Percentiles rank a stretch among this genome's conserved stretches.
Evolutionary conservation across 148 eudicot species (phyloP).

Genomic region (Rhododendron kiyosumense): DNA sequence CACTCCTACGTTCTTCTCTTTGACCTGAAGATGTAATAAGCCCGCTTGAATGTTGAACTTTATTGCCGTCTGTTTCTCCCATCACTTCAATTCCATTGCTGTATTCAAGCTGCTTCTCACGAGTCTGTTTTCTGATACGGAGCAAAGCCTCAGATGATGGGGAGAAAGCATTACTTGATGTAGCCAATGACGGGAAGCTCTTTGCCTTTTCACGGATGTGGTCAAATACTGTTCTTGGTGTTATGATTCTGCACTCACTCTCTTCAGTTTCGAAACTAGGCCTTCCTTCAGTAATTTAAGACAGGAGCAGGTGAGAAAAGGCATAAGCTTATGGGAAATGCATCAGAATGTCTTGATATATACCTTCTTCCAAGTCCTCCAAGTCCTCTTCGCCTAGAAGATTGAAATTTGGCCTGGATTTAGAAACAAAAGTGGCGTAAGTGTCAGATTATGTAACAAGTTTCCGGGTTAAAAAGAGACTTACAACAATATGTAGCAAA

Average conservation of each 20-base stretch:
- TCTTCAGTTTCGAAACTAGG: conserved; percentile 33
- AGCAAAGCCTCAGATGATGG: conserved; percentile 46
- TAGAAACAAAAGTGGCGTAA: background rate
- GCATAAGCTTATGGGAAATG: conserved; percentile 1
- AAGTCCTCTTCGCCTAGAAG: conserved; percentile 65
- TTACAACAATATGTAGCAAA: background rate
- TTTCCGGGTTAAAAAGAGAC: background rate
- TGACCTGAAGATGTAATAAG: conserved; percentile 20
- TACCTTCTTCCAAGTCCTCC: conserved; percentile 57
- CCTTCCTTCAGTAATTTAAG: conserved; percentile 28
- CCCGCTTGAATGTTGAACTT: conserved; percentile 10
- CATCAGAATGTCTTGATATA: background rate
- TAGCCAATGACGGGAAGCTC: conserved; percentile 50
- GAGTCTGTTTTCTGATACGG: conserved; percentile 39
- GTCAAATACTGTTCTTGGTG: conserved; percentile 66
- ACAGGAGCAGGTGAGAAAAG: conserved; percentile 7
- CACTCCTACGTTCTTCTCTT: conserved; percentile 15
- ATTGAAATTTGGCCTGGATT: conserved; percentile 77
- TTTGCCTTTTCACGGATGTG: conserved; percentile 85
- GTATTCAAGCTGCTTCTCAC: conserved; percentile 37
- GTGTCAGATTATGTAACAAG: background rate
- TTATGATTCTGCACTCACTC: conserved; percentile 69
- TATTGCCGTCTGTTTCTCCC: conserved; percentile 19
- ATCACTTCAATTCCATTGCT: conserved; percentile 16
- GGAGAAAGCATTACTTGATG: conserved; percentile 30